Percentiles rank a stretch among this genome's conserved stretches.
Evolutionary conservation across 1,284 basidiomycete species (phyloP).

Genomic region (Tilletia indica): DNA sequence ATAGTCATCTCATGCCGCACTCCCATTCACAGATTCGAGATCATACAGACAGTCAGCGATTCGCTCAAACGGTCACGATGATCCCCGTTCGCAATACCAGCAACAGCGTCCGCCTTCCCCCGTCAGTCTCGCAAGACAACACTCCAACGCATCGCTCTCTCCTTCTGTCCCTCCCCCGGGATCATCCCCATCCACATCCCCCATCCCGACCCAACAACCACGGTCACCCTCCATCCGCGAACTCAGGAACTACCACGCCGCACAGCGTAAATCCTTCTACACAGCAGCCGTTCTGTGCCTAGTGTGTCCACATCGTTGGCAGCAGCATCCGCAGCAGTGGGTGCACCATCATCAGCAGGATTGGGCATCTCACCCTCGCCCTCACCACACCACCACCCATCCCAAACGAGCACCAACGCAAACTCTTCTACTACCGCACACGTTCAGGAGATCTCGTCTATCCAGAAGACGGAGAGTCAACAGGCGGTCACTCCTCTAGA

Average conservation of each 20-base stretch:
- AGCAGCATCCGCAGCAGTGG: neutral
- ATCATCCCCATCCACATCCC: neutral
- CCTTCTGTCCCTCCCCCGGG: neutral
- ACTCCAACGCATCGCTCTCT: neutral
- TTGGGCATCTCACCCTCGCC: neutral
- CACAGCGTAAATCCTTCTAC: neutral
- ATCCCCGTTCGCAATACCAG: no score
- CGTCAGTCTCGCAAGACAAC: no score
- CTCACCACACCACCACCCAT: neutral
- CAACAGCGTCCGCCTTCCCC: no score
- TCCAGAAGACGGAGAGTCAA: neutral
- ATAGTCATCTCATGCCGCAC: no score
- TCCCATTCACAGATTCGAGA: no score
- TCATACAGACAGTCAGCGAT: no score
- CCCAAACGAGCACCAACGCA: neutral
- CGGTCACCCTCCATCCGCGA: neutral
- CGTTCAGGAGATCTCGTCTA: neutral
- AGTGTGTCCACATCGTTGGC: neutral
- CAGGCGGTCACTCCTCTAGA: no score
- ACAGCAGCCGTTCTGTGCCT: neutral
- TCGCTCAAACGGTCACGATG: no score
- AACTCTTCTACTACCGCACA: conserved; percentile 4
- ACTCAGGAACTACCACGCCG: neutral
- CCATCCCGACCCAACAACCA: neutral
- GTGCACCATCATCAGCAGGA: neutral